Percentiles rank a stretch among this genome's conserved stretches.
These are phyloP conservation scores for Suillus occidentalis DNA, from an alignment of 768 basidiomycete genomes.

Conservation along the genomic window DNA sequence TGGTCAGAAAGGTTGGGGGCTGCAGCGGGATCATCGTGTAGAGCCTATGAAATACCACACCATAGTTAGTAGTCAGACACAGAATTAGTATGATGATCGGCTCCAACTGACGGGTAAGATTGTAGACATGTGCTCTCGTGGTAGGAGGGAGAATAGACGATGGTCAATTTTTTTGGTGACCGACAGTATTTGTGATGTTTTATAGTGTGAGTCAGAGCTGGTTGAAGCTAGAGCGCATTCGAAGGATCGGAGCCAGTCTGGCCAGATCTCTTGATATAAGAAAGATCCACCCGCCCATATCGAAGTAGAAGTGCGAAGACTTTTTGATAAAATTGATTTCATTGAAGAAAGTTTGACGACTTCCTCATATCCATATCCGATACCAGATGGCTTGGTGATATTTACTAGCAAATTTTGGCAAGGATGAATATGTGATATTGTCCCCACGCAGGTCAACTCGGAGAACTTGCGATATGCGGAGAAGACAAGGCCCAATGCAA, in stretches of 20 bases:
- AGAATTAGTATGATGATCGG: background rate
- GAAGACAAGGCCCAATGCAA: background rate
- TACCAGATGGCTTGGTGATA: background rate
- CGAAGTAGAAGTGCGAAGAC: background rate
- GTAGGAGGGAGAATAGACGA: no score
- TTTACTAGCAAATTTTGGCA: background rate
- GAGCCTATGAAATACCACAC: background rate
- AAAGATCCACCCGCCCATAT: background rate
- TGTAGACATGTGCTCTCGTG: background rate
- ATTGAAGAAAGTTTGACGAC: background rate
- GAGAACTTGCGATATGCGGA: background rate
- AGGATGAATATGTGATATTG: background rate
- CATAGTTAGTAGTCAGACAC: background rate
- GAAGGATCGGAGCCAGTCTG: background rate
- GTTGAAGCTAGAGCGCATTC: background rate
- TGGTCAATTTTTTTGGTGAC: background rate
- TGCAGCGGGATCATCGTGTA: background rate
- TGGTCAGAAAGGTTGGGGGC: background rate
- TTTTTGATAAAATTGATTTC: background rate
- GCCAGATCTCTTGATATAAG: background rate
- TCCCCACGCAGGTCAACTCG: background rate
- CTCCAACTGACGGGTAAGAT: background rate
- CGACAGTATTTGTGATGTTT: background rate
- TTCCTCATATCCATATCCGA: background rate
- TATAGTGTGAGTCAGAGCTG: background rate